Evolutionary conservation across 192 early-diverging fungal genomes (phyloP), one percentile per base, ranked within the genome.

Genomic region (Chytriomyces sp.): DNA sequence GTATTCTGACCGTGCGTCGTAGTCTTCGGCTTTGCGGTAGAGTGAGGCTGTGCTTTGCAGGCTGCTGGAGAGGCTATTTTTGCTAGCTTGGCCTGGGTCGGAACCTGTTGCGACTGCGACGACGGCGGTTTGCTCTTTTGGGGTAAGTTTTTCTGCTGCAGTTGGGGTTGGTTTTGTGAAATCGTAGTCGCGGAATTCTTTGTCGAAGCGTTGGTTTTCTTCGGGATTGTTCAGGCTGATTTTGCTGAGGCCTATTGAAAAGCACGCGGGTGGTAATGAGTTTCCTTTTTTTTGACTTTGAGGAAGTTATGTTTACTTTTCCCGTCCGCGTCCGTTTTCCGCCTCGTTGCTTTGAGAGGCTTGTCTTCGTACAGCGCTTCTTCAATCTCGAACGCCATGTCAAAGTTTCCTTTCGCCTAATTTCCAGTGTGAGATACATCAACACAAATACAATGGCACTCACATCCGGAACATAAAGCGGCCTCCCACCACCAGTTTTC

Each of bases 401-500:
- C 11, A 20, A 18, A 18, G 11, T 20, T 18, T 57, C 13, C 11
- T 11, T 20, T 57, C 3, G 53, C 20, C 20, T 11, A 57, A 57
- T 57, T 57, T 3, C 20, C 53, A 2, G 0, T 0, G 53, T 24
- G 35, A 48, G 18, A 45, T 13, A 0, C 80, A 81, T 28, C 5
- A 60, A 13, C 69, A 72, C n/a, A 8, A 3, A 72, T 8, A 11
- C 2, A 48, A 26, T 26, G 53, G 60, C 61, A 85, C 87, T 86
- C 88, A 93, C 92, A 81, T 93, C 92, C 60, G 97, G 97, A 11
- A 89, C 82, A 81, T 97, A 97, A 7, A 94, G 93, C 45, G 97
- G 94, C 5, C 70, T 74, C 0, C 89, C 83, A 72, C 91, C 83
- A 80, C 92, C 93, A 18, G 83, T 74, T 45, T 91, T 90, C 45